phyloP scores from a whole-genome alignment of 805 yeast species.

The Yarrowia keelungensis region DNA sequence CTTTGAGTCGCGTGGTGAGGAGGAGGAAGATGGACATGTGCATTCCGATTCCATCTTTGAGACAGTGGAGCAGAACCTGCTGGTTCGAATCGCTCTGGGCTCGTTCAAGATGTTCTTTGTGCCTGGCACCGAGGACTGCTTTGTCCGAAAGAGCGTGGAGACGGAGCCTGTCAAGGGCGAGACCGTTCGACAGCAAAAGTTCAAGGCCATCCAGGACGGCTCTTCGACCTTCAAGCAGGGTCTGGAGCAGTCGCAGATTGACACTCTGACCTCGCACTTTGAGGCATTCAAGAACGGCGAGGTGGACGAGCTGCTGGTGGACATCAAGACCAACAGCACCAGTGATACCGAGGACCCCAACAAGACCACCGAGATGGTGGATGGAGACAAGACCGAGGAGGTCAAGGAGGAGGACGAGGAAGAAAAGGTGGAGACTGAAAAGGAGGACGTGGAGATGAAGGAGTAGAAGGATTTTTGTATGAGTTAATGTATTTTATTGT shows the following conservation, averaged over 20 bases:
- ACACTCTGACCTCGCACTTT: conserved; percentile 33
- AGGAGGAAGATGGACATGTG: conserved; percentile 42
- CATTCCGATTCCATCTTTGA: conserved; percentile 50
- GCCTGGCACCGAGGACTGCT: conserved; percentile 77
- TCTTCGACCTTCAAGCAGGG: conserved; percentile 63
- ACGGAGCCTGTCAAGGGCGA: conserved; percentile 21
- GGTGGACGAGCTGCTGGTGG: conserved; percentile 34
- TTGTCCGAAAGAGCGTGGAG: conserved; percentile 56
- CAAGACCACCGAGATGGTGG: conserved; percentile 36
- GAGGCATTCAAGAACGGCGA: conserved; percentile 37
- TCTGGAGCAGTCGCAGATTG: conserved; percentile 54
- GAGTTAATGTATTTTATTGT: conserved; percentile 31
- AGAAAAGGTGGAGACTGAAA: conserved; percentile 39
- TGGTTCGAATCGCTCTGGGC: conserved; percentile 78
- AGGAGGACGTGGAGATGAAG: conserved; percentile 39
- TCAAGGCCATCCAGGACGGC: conserved; percentile 57
- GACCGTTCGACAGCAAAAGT: conserved; percentile 43
- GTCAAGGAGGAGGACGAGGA: conserved; percentile 41
- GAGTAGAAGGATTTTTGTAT: conserved; percentile 37
- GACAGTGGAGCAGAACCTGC: conserved; percentile 63
- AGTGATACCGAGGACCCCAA: conserved; percentile 40
- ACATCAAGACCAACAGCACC: conserved; percentile 19
- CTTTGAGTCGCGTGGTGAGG: conserved; percentile 41
- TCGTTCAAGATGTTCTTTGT: conserved; percentile 84
- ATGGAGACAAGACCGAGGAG: conserved; percentile 37